These are phyloP conservation scores for Rhizophagus sp. DNA, from an alignment of 192 early-diverging fungal genomes.

Conservation along the genomic window DNA sequence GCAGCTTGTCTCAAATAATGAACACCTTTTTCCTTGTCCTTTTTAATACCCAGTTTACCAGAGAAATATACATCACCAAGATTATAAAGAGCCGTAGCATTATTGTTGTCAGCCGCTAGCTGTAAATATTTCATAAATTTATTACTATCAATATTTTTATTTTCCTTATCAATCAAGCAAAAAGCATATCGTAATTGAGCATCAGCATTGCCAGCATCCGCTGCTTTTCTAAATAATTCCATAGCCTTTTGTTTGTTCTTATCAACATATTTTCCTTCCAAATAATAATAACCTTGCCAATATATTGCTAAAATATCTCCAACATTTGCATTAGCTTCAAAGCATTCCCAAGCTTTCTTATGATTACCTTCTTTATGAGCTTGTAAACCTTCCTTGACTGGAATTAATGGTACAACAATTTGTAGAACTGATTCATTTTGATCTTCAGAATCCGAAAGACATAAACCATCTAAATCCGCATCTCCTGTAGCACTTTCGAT, in stretches of 20 bases:
- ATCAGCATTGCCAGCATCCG: slow-evolving; percentile 21
- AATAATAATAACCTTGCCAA: slow-evolving; percentile 17
- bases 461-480: not conserved
- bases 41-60: slow-evolving; percentile 4
- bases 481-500: not conserved
- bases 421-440: not conserved
- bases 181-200: slow-evolving; percentile 26
- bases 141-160: not conserved
- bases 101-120: not conserved
- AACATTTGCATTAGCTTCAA: not conserved
- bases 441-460: not conserved
- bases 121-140: not conserved
- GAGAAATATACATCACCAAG: not conserved
- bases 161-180: not conserved
- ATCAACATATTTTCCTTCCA: not conserved
- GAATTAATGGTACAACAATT: not conserved
- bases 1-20: not conserved
- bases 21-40: not conserved
- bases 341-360: slow-evolving; percentile 20
- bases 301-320: slow-evolving; percentile 9
- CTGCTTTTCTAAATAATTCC: slow-evolving; percentile 4
- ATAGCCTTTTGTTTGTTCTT: not conserved
- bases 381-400: not conserved
- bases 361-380: not conserved
- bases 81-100: not conserved